Evolutionary conservation across 75 land plant species (phyloP).

Genomic region (Isoetes taiwanensis): DNA sequence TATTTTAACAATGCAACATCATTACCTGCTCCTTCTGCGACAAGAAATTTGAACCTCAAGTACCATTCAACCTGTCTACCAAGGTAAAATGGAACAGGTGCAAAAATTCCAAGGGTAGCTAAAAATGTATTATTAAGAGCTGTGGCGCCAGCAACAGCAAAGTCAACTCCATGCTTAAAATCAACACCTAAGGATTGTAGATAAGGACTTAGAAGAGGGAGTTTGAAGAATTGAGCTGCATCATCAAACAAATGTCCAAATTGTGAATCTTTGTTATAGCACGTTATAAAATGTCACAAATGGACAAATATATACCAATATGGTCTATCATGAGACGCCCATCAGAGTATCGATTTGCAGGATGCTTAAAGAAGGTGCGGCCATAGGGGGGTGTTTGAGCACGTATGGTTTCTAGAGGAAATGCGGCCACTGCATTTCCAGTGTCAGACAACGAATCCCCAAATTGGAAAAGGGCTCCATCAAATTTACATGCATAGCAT

Average conservation of each 20-base stretch:
- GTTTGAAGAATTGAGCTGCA: slow-evolving; percentile 55
- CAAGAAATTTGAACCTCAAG: slow-evolving; percentile 18
- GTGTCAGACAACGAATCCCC: slow-evolving; percentile 83
- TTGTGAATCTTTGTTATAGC: background rate
- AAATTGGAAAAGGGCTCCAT: slow-evolving; percentile 65
- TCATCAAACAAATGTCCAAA: background rate
- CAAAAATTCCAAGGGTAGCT: slow-evolving; percentile 24
- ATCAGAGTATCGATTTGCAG: slow-evolving; percentile 39
- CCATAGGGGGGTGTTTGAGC: slow-evolving; percentile 32
- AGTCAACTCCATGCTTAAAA: slow-evolving; percentile 48
- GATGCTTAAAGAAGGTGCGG: slow-evolving; percentile 38
- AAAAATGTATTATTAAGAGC: slow-evolving; percentile 38
- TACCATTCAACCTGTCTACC: slow-evolving; percentile 52
- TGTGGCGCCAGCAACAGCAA: slow-evolving; percentile 65
- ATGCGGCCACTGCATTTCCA: slow-evolving; percentile 37
- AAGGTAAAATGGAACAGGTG: slow-evolving; percentile 40
- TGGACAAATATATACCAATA: slow-evolving; percentile 39
- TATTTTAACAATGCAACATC: no score
- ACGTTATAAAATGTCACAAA: no score
- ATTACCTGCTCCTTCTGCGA: no score
- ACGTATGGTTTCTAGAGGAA: slow-evolving; percentile 12
- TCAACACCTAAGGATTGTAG: slow-evolving; percentile 16
- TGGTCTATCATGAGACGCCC: slow-evolving; percentile 53
- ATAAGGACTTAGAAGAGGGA: slow-evolving; percentile 59
- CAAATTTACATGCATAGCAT: no score